Evolutionary conservation across 2,329 filamentous ascomycete species (phyloP), one percentile per base, ranked within the genome.

Genomic region (Scedosporium aurantiacum): DNA sequence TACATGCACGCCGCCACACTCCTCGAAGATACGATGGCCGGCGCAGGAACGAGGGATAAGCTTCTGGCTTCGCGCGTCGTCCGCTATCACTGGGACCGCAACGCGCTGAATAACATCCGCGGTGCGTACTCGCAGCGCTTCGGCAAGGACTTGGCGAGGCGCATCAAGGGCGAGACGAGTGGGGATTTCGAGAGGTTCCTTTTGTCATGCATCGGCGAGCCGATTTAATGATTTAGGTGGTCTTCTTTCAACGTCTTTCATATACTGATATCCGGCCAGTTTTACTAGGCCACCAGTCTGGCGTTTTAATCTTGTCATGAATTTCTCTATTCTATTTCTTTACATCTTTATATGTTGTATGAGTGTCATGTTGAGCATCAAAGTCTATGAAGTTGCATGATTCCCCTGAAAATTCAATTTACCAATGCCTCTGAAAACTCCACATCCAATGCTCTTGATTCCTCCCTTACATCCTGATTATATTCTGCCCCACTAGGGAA

Each of bases 1-100:
- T 90, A 90, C 63, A 88, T 90, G 79, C 87, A 91, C 65, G 92
- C 96, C 67, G 94, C 92, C 0, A 76, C 82, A 23, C 78, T 90
- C 4, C 79, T 97, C n/a, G 91, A 97, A 70, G 88, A 89, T 14
- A 80, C 88, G 16, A 97, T 97, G 93, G 82, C 84, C 1, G 94
- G 93, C 0, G 68, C 88, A 65, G 93, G 93, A 2, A 97, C 94
- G 10, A 93, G 94, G 72, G 92, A 99, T 64, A 77, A 85, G 37
- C 78, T 92, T 7, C 81, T 97, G 2, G 82, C 95, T 16, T 81
- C 86, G 28, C 81, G 91, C n/a, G 81, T 94, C 3, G 83, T 97
- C 1, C 81, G 90, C 23, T 80, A 83, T 57, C 93, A 97, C 73
- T 97, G 93, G 93, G 85, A 96, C 70, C 80, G 80, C 43, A 79